These are phyloP conservation scores for Rhodomyrtus psidioides DNA, from an alignment of 441 rosid genomes.

Conservation along the genomic window DNA sequence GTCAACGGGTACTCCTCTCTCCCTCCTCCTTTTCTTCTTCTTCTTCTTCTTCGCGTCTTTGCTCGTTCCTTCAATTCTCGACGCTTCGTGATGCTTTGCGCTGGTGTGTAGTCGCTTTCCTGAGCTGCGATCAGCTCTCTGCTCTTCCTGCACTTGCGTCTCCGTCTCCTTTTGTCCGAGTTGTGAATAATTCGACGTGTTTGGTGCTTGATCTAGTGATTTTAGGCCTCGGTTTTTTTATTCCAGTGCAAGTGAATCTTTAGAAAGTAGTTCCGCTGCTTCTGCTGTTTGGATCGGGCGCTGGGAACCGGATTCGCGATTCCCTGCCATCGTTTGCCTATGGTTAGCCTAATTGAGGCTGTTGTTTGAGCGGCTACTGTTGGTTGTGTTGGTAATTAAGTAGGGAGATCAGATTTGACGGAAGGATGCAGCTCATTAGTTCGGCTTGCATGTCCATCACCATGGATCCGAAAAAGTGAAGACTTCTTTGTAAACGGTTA, in stretches of 20 bases:
- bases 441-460: neutral
- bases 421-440: neutral
- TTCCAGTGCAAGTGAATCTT: neutral
- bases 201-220: neutral
- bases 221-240: neutral
- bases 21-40: neutral
- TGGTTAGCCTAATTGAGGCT: neutral
- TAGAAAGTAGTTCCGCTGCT: neutral
- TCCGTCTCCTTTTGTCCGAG: neutral
- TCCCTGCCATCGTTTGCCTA: neutral
- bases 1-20: conserved; percentile 38
- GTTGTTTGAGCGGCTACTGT: neutral
- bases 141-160: neutral
- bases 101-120: neutral
- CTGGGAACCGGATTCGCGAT: neutral
- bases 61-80: neutral
- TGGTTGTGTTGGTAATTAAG: neutral
- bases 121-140: neutral
- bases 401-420: neutral
- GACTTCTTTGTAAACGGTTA: neutral
- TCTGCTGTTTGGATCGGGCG: neutral
- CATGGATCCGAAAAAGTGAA: neutral
- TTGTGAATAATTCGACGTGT: neutral
- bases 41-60: neutral
- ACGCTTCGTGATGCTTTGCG: neutral